Conservation (phyloP, 495 filamentous ascomycete genomes). For the Neurospora sp. region DNA sequence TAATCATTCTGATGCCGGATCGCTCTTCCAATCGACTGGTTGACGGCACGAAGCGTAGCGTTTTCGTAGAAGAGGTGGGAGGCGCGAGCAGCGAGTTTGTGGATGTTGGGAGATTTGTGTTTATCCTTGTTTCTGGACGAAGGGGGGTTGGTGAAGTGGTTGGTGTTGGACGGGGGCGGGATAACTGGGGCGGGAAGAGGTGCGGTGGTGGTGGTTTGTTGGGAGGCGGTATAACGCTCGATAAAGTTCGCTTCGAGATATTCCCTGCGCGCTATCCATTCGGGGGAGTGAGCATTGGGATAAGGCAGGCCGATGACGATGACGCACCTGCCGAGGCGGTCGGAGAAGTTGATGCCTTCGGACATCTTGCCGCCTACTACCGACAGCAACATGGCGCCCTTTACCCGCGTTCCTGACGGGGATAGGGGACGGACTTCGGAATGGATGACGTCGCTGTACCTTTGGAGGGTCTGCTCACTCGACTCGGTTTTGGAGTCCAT, state of each 20-base stretch:
- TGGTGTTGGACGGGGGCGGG: not conserved
- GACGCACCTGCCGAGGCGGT: conserved; percentile 79
- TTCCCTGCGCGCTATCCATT: conserved; percentile 86
- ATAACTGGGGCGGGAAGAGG: conserved; percentile 35
- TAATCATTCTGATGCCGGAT: conserved; percentile 85
- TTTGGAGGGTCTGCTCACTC: conserved; percentile 56
- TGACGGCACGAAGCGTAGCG: conserved; percentile 90
- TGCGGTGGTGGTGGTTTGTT: not conserved
- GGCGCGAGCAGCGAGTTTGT: not conserved
- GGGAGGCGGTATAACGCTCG: conserved; percentile 25
- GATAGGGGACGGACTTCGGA: not conserved
- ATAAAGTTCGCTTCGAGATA: conserved; percentile 67
- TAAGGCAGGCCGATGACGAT: conserved; percentile 86
- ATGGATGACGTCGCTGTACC: conserved; percentile 63
- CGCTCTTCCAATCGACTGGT: conserved; percentile 89
- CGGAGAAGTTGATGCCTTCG: conserved; percentile 97
- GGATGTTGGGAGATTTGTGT: not conserved
- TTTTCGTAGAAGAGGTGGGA: conserved; percentile 73
- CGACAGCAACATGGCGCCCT: conserved; percentile 73
- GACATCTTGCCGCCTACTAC: conserved; percentile 93
- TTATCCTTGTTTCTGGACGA: not conserved
- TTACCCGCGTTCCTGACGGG: not conserved
- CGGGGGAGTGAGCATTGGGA: conserved; percentile 78
- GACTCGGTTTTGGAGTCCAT: conserved; percentile 51
- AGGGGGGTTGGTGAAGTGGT: not conserved